Conservation (phyloP, 768 basidiomycete species). For the Glaciozyma antarctica region DNA sequence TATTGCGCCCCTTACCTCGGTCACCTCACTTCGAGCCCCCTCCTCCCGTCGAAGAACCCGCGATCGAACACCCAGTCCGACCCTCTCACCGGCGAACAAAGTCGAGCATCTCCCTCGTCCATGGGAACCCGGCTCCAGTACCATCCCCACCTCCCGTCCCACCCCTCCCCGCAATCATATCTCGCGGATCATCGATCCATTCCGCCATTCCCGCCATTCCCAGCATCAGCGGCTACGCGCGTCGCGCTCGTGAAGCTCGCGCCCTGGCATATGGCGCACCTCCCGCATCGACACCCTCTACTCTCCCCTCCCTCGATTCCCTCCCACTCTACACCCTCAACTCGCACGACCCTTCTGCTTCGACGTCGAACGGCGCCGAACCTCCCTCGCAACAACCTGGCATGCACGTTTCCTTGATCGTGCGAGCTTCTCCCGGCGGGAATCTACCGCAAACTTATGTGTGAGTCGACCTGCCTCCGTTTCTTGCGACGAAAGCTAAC, state of each 20-base stretch:
- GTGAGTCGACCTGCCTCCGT: not conserved
- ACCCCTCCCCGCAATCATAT: not conserved
- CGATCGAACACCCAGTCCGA: not conserved
- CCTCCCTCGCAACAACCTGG: conserved; percentile 4
- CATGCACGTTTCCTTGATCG: conserved; percentile 14
- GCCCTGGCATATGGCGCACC: too few species aligned
- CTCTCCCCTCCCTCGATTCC: not conserved
- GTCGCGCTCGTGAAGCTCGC: too few species aligned
- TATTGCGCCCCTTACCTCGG: conserved; percentile 10
- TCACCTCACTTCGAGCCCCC: conserved; percentile 21
- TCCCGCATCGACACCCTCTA: not conserved
- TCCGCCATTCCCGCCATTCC: too few species aligned
- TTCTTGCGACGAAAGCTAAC: not conserved
- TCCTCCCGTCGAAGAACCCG: not conserved
- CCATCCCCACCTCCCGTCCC: not conserved
- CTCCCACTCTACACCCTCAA: not conserved
- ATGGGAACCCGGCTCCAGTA: not conserved
- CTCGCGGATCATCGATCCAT: not conserved
- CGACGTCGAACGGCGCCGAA: not conserved
- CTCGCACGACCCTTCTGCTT: not conserved
- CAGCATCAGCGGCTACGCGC: too few species aligned
- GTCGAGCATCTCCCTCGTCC: conserved; percentile 9
- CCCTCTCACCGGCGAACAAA: conserved; percentile 21
- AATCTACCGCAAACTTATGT: conserved; percentile 16
- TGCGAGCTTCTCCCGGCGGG: conserved; percentile 12